Base-by-base conservation (phyloP, 345 rosid genomes). In the rapeseed (Brassica napus) region DNA sequence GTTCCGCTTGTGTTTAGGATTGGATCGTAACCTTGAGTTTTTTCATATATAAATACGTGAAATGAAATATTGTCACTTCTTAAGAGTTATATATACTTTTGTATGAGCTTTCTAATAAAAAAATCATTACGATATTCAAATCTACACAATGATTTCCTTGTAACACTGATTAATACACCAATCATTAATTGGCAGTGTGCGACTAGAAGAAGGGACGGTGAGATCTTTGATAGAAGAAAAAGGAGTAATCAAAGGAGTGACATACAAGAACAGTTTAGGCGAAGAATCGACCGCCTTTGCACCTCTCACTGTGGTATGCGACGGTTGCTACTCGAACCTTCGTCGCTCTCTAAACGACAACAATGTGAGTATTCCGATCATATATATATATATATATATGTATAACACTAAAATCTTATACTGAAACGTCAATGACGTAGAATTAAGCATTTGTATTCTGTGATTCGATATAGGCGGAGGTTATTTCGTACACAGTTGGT, bases 261-360 rank as follows among this genome's bases (percentile, higher is more conserved):
- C 70, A 57, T 82, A 87, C 73, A 86, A 83, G 65, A 82, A 74
- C 15, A 68, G 59, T 0, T 34, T 68, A 42, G 83, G 87, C 10
- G 54, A 84, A 81, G 87, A 82, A 70, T 64, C 65, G 57, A 68
- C 54, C 4, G 81, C 84, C 1, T 82, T 49, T 59, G 86, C 88
- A 44, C 86, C 86, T 66, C 88, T 87, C 24, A 86, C 88, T 2
- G 82, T 87, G 9, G 88, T 87, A 4, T 87, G 88, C 21, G 88
- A 87, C 21, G 87, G 90, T 62, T 84, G 86, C 71, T 81, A 82
- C 35, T 86, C 88, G 1, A 86, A 84, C 32, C 82, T 87, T 52
- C 86, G 83, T 11, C 84, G 86, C 32, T 81, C 84, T 76, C 86
- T 87, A 31, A 79, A 69, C 71, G 76, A 83, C 6, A 85, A 84